Conservation (phyloP, 352 stramenopile species). For the Globisporangium heterothallicum region DNA sequence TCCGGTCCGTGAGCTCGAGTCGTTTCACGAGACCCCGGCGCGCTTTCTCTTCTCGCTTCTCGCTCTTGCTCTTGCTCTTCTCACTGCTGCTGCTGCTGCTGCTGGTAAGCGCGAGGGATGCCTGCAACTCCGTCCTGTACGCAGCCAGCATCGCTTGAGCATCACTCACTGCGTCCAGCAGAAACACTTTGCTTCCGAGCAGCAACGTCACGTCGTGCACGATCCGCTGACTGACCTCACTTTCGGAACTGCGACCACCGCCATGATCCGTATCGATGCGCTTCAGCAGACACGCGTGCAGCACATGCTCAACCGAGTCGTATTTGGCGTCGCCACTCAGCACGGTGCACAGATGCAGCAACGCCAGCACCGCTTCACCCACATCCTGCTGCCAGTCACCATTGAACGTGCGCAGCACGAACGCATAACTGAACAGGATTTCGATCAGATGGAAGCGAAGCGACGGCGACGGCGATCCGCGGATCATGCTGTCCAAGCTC, state of each 20-base stretch:
- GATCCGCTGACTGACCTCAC: slow-evolving; percentile 23
- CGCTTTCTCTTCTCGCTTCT: slow-evolving; percentile 22
- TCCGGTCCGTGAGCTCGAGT: slow-evolving; percentile 34
- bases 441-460: slow-evolving; percentile 64
- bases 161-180: slow-evolving; percentile 64
- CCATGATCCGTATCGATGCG: slow-evolving; percentile 13
- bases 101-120: not conserved
- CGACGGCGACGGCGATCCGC: slow-evolving; percentile 26
- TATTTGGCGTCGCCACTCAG: slow-evolving; percentile 43
- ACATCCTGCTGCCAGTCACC: slow-evolving; percentile 65
- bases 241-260: not conserved
- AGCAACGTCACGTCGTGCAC: slow-evolving; percentile 42
- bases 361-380: slow-evolving; percentile 31
- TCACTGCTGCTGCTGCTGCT: not conserved
- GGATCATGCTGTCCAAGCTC: slow-evolving; percentile 17
- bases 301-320: slow-evolving; percentile 39
- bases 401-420: slow-evolving; percentile 73
- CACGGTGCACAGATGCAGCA: slow-evolving; percentile 48
- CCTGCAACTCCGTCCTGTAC: slow-evolving; percentile 21
- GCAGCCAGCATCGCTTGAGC: slow-evolving; percentile 31
- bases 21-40: slow-evolving; percentile 18
- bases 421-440: slow-evolving; percentile 59
- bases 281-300: slow-evolving; percentile 32
- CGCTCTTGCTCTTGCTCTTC: slow-evolving; percentile 5
- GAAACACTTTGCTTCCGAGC: slow-evolving; percentile 36